Base-by-base conservation (phyloP, 2,329 filamentous ascomycete species). In the Colletotrichum karsti region DNA sequence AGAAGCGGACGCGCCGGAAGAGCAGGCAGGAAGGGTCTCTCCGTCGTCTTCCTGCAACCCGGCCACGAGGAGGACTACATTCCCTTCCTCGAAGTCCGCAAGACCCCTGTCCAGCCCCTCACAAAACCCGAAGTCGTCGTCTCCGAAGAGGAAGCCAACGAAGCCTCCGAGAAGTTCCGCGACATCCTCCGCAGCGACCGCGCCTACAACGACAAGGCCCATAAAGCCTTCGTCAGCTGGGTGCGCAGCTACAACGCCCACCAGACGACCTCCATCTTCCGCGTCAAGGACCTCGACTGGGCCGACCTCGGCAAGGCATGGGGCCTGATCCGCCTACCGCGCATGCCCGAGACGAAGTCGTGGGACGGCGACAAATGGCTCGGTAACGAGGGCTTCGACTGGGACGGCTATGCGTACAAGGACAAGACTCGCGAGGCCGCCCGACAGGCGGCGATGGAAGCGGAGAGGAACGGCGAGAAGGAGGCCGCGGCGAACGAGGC, bases 171-270 rank as follows among this genome's bases (percentile, higher is more conserved):
- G 9, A 85, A 81, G 50, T 91, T 97, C 63, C 88, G 93, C 26
- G 81, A 83, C 10, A 76, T 88, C 4, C 86, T 91, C 12, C 75
- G 77, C 41, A 73, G 80, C 8, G 87, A 89, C 69, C 81, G 85
- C 46, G 85, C 83, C 4, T 77, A 96, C 10, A 91, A 96, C 77
- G 94, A 98, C 77, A 96, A 97, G 75, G 94, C 92, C 1, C 94
- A 97, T 76, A 90, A 91, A 69, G 96, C 91, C 1, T 98, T 99
- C 73, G 95, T 98, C 22, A 95, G 92, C 76, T 98, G 94, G 93
- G 90, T 97, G 1, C 90, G 94, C 76, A 92, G 93, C 72, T 98
- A 98, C 81, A 92, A 90, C 76, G 97, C 96, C 74, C 96, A 98
- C 75, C 90, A 95, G 72, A 94, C 95, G 1, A 91, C 90, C 67